A percentile compares a stretch with the other conserved stretches of the same genome.
Evolutionary conservation across 495 filamentous ascomycete species (phyloP).

Genomic region (Penicillium paxilli): DNA sequence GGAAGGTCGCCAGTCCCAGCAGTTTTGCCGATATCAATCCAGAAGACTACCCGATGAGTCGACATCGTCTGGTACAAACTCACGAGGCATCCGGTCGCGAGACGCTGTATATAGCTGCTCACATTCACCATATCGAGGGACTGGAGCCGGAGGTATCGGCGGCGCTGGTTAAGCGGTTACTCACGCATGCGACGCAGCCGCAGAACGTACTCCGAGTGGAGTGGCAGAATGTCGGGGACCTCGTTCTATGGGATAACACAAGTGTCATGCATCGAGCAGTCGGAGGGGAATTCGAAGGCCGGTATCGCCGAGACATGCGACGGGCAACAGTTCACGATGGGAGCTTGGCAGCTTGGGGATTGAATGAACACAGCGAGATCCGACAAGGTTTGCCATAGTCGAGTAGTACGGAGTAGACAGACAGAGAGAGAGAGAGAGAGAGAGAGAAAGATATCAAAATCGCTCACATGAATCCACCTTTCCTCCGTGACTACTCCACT

Average conservation of each 20-base stretch:
- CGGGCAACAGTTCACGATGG: slow-evolving; percentile 55
- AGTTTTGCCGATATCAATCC: slow-evolving; percentile 53
- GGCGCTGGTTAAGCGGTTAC: slow-evolving; percentile 44
- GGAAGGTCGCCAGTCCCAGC: slow-evolving; percentile 52
- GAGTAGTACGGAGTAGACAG: too few relatives aligned
- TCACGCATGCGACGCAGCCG: slow-evolving; percentile 47
- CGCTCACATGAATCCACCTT: too few relatives aligned
- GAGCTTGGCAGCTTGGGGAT: slow-evolving; percentile 35
- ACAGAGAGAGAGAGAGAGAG: not conserved
- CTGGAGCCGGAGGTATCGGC: slow-evolving; percentile 30
- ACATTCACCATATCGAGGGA: slow-evolving; percentile 58
- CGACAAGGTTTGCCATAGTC: slow-evolving; percentile 15
- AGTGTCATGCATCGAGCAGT: slow-evolving; percentile 55
- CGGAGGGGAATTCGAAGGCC: slow-evolving; percentile 50
- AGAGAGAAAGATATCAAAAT: too few relatives aligned
- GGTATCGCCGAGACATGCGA: slow-evolving; percentile 52
- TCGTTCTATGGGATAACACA: slow-evolving; percentile 63
- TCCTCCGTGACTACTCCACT: too few relatives aligned
- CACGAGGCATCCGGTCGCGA: slow-evolving; percentile 55
- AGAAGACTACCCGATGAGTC: slow-evolving; percentile 38
- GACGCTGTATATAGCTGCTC: slow-evolving; percentile 56
- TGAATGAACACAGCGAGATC: slow-evolving; percentile 32
- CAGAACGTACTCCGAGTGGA: slow-evolving; percentile 47
- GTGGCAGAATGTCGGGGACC: slow-evolving; percentile 50
- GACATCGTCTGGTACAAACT: slow-evolving; percentile 50